Evolutionary conservation across 2,329 filamentous ascomycete genomes (phyloP).

Genomic region (Emergomyces pasteurianus): DNA sequence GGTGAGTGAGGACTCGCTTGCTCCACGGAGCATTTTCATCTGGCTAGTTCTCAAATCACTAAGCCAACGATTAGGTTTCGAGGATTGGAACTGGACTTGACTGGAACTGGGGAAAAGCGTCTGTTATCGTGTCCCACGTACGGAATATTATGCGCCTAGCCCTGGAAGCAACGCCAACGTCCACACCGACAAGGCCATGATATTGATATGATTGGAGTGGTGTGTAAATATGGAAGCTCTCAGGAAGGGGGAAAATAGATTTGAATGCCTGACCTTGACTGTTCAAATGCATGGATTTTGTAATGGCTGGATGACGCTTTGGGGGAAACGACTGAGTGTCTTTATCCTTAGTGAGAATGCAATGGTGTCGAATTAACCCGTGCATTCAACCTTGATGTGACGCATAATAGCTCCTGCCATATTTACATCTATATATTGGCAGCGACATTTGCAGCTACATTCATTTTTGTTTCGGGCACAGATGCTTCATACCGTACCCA

Average conservation of each 20-base stretch:
- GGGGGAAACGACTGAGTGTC: neutral
- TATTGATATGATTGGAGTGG: neutral
- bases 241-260: neutral
- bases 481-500: too few species aligned
- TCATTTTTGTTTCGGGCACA: neutral
- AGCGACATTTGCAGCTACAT: too few species aligned
- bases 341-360: neutral
- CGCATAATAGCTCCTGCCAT: neutral
- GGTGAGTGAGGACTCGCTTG: neutral
- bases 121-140: constrained; percentile 1
- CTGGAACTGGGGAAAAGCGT: neutral
- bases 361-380: neutral
- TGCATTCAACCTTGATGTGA: neutral
- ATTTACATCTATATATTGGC: too few species aligned
- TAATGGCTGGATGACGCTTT: neutral
- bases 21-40: neutral
- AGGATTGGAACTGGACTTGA: neutral
- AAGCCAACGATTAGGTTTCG: neutral
- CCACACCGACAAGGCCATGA: neutral
- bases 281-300: neutral
- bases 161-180: neutral
- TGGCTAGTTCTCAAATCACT: neutral
- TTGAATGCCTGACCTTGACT: neutral
- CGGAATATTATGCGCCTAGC: neutral
- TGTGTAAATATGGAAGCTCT: neutral